Evolutionary conservation across 495 filamentous ascomycete genomes (phyloP).

Genomic region (Podospora appendiculata): DNA sequence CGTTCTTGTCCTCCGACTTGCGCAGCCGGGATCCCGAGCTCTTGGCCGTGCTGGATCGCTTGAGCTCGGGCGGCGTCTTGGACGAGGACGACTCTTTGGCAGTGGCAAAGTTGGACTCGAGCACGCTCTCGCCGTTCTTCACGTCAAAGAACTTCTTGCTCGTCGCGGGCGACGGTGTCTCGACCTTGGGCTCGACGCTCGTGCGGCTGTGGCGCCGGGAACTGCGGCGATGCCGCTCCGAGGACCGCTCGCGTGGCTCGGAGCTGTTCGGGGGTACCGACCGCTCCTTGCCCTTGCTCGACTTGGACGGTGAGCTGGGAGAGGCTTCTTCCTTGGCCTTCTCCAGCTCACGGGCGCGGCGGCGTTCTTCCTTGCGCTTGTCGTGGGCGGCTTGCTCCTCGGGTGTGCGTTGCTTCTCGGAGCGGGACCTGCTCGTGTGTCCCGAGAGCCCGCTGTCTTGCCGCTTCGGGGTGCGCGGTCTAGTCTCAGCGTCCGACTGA

Average conservation of each 20-base stretch:
- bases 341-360: conserved; percentile 16
- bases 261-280: not conserved
- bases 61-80: conserved; percentile 21
- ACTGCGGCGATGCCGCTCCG: conserved; percentile 21
- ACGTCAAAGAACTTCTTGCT: conserved; percentile 35
- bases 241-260: conserved; percentile 10
- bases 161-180: conserved; percentile 14
- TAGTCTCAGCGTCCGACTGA: conserved; percentile 18
- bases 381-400: conserved; percentile 39
- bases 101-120: conserved; percentile 20
- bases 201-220: conserved; percentile 29
- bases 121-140: conserved; percentile 25
- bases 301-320: not conserved
- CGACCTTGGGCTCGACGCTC: conserved; percentile 22
- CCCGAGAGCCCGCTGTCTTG: conserved; percentile 27
- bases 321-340: conserved; percentile 13
- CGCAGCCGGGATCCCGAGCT: conserved; percentile 3
- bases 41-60: conserved; percentile 29
- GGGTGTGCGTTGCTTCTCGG: conserved; percentile 27
- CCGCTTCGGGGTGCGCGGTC: conserved; percentile 19
- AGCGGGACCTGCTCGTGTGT: conserved; percentile 20
- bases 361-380: conserved; percentile 31
- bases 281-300: not conserved
- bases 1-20: conserved; percentile 13
- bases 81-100: conserved; percentile 11